phyloP scores from a whole-genome alignment of 441 rosid species.

The Arabidopsis hybrid region DNA sequence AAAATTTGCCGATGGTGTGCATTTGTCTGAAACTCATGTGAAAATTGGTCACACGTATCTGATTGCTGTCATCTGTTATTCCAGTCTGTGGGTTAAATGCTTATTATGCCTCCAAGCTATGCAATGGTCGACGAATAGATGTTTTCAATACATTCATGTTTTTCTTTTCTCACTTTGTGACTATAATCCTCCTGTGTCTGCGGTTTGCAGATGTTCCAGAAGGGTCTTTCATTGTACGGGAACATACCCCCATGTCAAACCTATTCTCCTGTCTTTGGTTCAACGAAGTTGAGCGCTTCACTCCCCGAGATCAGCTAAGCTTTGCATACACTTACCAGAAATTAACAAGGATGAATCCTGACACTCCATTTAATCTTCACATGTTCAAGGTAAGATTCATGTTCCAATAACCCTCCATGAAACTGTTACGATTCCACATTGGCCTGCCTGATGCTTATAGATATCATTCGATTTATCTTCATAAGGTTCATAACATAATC shows the following conservation, averaged over 20 bases:
- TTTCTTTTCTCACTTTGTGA: background rate
- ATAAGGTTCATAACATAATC: background rate
- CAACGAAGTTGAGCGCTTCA: slow-evolving; percentile 91
- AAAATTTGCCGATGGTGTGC: background rate
- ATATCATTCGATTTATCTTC: background rate
- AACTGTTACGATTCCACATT: background rate
- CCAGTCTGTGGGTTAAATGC: slow-evolving; percentile 1
- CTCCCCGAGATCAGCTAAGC: slow-evolving; percentile 97
- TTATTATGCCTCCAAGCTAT: background rate
- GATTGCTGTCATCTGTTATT: background rate
- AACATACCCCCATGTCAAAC: slow-evolving; percentile 95
- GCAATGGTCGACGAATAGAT: background rate
- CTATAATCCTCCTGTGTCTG: background rate
- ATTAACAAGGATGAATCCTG: slow-evolving; percentile 71
- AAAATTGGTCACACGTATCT: background rate
- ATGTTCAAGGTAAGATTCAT: slow-evolving; percentile 76
- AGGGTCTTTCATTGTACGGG: slow-evolving; percentile 89
- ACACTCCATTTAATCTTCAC: slow-evolving; percentile 70
- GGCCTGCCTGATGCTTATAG: background rate
- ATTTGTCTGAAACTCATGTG: background rate
- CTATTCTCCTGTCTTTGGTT: slow-evolving; percentile 96
- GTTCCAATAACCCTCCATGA: background rate
- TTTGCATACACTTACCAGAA: slow-evolving; percentile 86
- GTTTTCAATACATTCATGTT: background rate
- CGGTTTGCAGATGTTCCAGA: slow-evolving; percentile 83